Conservation (phyloP, 2,329 filamentous ascomycete species). For the Pseudogymnoascus sp. region DNA sequence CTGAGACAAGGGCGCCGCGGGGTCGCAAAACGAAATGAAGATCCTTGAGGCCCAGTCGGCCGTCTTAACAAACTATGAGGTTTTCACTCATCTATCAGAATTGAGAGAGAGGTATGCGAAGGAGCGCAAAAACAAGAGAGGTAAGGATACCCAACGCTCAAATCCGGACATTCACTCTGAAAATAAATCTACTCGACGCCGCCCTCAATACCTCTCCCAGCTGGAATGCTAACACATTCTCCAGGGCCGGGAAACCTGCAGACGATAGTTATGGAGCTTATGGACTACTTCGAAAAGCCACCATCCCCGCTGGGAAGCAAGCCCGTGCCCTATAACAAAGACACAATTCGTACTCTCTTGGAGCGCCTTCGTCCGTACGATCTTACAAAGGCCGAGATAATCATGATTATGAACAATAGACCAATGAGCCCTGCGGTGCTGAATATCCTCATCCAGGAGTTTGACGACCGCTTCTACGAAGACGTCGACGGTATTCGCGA, state of each 20-base stretch:
- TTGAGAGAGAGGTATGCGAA: conserved; percentile 41
- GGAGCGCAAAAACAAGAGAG: conserved; percentile 35
- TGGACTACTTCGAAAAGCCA: conserved; percentile 49
- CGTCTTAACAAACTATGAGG: conserved; percentile 65
- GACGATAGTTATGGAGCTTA: conserved; percentile 58
- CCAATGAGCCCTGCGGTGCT: conserved; percentile 49
- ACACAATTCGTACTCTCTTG: conserved; percentile 46
- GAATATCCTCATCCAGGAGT: conserved; percentile 58
- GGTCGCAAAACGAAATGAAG: conserved; percentile 43
- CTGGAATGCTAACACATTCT: neutral
- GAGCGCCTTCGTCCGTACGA: conserved; percentile 47
- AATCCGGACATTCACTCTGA: neutral
- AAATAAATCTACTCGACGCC: neutral
- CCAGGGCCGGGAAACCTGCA: conserved; percentile 48
- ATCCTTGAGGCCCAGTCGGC: conserved; percentile 64
- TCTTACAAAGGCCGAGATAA: conserved; percentile 58
- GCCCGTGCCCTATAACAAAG: conserved; percentile 38
- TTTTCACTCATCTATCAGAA: conserved; percentile 56
- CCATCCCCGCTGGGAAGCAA: conserved; percentile 43
- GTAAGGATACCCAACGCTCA: conserved; percentile 10
- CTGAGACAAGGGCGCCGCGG: neutral
- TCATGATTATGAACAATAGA: conserved; percentile 61
- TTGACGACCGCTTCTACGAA: conserved; percentile 50
- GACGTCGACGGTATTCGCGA: conserved; percentile 41
- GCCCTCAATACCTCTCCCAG: neutral